Evolutionary conservation across 2,329 filamentous ascomycete genomes (phyloP), one percentile per base, ranked within the genome.

Genomic region (Hansfordia pulvinata): DNA sequence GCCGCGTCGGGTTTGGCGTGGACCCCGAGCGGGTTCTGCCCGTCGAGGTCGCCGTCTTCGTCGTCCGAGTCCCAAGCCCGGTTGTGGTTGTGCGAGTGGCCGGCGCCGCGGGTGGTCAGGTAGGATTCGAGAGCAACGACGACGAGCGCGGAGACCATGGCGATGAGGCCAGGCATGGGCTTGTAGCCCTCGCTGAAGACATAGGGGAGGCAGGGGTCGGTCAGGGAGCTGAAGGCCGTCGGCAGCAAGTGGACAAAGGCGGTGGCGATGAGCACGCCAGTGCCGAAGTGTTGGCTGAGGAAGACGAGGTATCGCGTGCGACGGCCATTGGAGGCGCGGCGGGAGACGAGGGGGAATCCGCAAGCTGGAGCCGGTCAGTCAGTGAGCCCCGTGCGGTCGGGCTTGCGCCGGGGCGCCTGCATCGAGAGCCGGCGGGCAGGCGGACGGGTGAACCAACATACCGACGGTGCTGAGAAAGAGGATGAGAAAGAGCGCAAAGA

Each of bases 91-190:
- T 75, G 70, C 2, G 65, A 62, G 41, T 76, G 72, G 2, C 68
- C 61, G 2, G 71, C 73, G 22, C 72, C 72, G 29, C 70, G 55
- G 3, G 76, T 79, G 0, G 84, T 85, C 39, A 96, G 76, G 48
- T 85, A 84, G 56, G 90, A 93, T 51, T 96, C 88, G 27, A 94
- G 67, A 3, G 73, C 69, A 6, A 93, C 82, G 3, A 94, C 85
- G 4, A 80, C 58, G 32, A 93, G 63, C n/a, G 83, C 80, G 8
- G 80, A 75, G 8, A 75, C 52, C 80, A 93, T 88, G 30, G 82
- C 79, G 24, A 93, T 69, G 25, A 90, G 62, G 3, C 85, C 84
- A 0, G 83, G 74, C 47, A 92, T 76, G 5, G 82, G 81, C 24
- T 64, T 69, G 48, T 90, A 93, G n/a, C 69, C 68, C 35, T 77